phyloP scores from a whole-genome alignment of 2,329 filamentous ascomycete genomes.

The Colletotrichum sp. region DNA sequence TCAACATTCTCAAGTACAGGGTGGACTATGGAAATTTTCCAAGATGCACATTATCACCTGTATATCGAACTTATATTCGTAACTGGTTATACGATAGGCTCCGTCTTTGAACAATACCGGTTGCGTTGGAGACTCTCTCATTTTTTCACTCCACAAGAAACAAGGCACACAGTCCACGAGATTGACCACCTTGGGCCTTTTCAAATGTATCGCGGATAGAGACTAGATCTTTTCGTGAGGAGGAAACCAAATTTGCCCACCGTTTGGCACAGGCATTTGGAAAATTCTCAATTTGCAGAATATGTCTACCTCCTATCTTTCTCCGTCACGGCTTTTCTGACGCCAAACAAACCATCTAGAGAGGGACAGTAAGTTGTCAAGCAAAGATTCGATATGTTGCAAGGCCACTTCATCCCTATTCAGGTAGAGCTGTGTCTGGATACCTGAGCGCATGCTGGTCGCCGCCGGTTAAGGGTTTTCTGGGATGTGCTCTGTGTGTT shows the following conservation, averaged over 20 bases:
- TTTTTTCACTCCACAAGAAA: not conserved
- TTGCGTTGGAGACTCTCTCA: not conserved
- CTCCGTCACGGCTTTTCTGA: no score
- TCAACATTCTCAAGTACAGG: not conserved
- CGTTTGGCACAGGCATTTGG: fast-evolving
- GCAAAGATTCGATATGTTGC: not conserved
- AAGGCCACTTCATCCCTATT: not conserved
- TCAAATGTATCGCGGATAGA: not conserved
- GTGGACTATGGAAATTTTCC: not conserved
- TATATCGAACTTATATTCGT: fast-evolving
- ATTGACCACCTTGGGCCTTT: not conserved
- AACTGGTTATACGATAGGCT: not conserved
- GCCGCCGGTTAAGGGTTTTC: not conserved
- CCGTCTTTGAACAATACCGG: not conserved
- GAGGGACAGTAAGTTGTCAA: no score
- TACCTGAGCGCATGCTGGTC: not conserved
- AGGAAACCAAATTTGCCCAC: not conserved
- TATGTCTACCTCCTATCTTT: not conserved
- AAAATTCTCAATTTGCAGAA: not conserved
- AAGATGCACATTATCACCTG: not conserved
- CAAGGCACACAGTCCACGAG: not conserved
- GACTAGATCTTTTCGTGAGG: fast-evolving
- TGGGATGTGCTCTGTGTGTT: fast-evolving
- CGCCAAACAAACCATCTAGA: no score
- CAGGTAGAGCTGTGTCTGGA: not conserved